phyloP scores from a whole-genome alignment of 768 basidiomycete species.

The Pleurotus tuoliensis region DNA sequence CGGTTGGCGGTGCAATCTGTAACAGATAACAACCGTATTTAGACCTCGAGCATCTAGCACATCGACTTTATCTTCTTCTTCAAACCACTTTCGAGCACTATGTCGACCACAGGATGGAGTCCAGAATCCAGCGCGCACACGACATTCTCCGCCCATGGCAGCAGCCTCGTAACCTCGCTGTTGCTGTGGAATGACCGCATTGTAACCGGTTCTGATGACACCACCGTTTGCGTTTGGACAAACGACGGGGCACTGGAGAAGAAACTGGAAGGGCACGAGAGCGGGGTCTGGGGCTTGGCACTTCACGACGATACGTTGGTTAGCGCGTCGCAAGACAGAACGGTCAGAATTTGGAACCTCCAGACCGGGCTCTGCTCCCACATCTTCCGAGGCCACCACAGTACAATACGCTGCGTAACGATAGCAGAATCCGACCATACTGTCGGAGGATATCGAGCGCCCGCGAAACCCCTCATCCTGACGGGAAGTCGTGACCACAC shows the following conservation, averaged over 20 bases:
- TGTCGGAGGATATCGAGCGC: background rate
- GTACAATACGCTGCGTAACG: background rate
- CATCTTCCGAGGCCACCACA: background rate
- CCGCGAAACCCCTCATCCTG: background rate
- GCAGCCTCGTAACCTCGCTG: background rate
- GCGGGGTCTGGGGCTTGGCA: constrained; percentile 1
- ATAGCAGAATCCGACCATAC: background rate
- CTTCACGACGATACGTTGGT: background rate
- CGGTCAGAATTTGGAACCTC: constrained; percentile 1
- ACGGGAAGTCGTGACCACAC: constrained; percentile 1
- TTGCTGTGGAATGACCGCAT: constrained; percentile 3
- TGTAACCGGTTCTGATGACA: background rate
- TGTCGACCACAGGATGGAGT: background rate
- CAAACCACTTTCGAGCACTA: background rate
- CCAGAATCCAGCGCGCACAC: background rate
- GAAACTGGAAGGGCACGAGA: background rate
- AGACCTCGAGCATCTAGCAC: background rate
- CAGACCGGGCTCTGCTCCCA: background rate
- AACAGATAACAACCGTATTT: background rate
- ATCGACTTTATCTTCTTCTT: no score
- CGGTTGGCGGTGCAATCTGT: background rate
- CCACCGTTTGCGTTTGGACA: background rate
- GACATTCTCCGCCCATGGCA: background rate
- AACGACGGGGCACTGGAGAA: background rate
- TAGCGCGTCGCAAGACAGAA: constrained; percentile 1